phyloP scores from a whole-genome alignment of 345 rosid species.

The Euphorbia pulcherrima region DNA sequence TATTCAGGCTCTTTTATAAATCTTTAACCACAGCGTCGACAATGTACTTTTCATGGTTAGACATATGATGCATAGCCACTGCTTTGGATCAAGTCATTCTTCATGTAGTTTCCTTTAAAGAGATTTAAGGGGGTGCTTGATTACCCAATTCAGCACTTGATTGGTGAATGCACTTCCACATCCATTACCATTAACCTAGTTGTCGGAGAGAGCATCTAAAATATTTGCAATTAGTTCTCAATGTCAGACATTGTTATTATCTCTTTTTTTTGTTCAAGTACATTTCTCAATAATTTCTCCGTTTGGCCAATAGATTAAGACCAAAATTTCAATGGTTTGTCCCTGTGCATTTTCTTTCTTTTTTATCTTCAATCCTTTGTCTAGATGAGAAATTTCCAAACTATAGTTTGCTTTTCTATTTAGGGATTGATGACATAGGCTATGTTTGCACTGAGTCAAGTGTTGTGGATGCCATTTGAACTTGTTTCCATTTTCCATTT shows the following conservation, averaged over 20 bases:
- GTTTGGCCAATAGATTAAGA: not conserved
- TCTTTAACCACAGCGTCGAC: too few relatives aligned
- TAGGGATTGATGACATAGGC: not conserved
- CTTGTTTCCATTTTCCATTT: not conserved
- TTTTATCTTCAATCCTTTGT: not conserved
- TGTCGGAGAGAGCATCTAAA: not conserved
- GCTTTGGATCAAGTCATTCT: not conserved
- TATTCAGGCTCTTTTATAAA: not conserved
- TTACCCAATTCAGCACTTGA: too few relatives aligned
- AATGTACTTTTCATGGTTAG: not conserved
- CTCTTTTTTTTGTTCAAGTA: not conserved
- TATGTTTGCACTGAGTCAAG: too few relatives aligned
- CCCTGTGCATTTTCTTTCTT: not conserved
- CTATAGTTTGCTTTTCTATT: not conserved
- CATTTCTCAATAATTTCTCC: not conserved
- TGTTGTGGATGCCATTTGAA: not conserved
- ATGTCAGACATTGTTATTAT: not conserved
- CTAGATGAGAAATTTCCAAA: not conserved
- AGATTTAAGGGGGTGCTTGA: too few relatives aligned
- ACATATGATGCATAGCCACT: not conserved
- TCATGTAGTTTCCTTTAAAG: not conserved
- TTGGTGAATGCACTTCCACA: not conserved
- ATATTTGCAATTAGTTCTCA: not conserved
- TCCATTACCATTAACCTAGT: not conserved
- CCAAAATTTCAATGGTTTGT: not conserved